A percentile compares a stretch with the other conserved stretches of the same genome.
These are phyloP conservation scores for Ascocoryne sarcoides DNA, from an alignment of 2,329 filamentous ascomycete species.

Conservation along the genomic window DNA sequence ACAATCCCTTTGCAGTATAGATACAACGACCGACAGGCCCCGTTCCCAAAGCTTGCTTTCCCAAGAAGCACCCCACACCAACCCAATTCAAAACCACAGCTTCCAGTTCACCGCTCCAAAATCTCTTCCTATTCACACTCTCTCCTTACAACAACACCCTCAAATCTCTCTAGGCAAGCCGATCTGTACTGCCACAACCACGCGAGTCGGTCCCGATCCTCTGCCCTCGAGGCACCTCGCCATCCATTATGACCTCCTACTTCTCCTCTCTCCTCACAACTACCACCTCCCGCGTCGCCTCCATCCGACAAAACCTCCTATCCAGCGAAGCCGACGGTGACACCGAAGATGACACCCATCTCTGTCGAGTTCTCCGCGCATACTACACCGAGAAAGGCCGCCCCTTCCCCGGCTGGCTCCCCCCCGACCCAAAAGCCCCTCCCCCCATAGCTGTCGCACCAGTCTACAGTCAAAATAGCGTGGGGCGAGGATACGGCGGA, in stretches of 20 bases:
- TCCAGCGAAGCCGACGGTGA: constrained; percentile 61
- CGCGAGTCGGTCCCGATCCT: too few species aligned
- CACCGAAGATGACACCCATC: constrained; percentile 84
- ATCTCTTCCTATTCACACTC: not conserved
- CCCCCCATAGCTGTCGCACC: constrained; percentile 36
- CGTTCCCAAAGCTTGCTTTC: too few species aligned
- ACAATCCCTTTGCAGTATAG: too few species aligned
- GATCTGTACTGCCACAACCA: too few species aligned
- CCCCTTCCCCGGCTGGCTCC: constrained; percentile 77
- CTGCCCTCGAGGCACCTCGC: too few species aligned
- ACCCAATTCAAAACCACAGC: too few species aligned
- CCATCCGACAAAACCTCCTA: constrained; percentile 58
- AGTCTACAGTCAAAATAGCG: constrained; percentile 40
- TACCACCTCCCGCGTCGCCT: constrained; percentile 55
- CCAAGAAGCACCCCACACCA: too few species aligned
- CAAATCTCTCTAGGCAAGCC: too few species aligned
- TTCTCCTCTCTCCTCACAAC: constrained; percentile 65
- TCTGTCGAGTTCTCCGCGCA: constrained; percentile 82
- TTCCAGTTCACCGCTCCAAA: too few species aligned
- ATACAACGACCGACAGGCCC: too few species aligned
- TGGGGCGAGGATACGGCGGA: constrained; percentile 47
- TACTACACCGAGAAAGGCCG: constrained; percentile 89
- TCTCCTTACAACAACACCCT: not conserved
- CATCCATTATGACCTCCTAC: constrained; percentile 70
- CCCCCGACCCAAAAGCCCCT: constrained; percentile 72